These are phyloP conservation scores for Pelargonium cotyledonis DNA, from an alignment of 441 rosid species.

Conservation along the genomic window DNA sequence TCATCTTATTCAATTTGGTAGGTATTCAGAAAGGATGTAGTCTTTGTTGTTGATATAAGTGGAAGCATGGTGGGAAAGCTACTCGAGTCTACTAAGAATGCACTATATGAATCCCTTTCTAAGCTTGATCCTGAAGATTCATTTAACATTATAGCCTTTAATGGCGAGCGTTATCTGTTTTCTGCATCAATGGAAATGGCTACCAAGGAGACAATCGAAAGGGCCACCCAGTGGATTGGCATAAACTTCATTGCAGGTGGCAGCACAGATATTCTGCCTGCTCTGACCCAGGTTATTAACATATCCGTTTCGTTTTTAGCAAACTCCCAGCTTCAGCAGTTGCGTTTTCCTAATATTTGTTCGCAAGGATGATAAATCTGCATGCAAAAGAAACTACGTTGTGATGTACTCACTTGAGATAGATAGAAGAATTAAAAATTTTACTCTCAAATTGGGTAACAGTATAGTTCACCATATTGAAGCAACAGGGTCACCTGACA, in stretches of 20 bases:
- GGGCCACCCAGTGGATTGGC: constrained; percentile 67
- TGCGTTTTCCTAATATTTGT: background rate
- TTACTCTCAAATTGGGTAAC: too few species aligned
- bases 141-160: constrained; percentile 80
- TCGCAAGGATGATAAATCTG: background rate
- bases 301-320: constrained; percentile 12
- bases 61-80: constrained; percentile 84
- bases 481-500: background rate
- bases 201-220: constrained; percentile 52
- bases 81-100: constrained; percentile 61
- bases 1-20: constrained; percentile 35
- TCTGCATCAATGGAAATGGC: constrained; percentile 69
- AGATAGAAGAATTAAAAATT: background rate
- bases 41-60: constrained; percentile 89
- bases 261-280: constrained; percentile 65
- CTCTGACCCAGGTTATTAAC: constrained; percentile 61
- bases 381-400: background rate
- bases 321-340: constrained; percentile 2
- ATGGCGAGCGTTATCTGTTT: constrained; percentile 58
- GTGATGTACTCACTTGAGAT: background rate
- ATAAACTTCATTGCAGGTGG: constrained; percentile 60
- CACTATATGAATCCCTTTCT: constrained; percentile 48
- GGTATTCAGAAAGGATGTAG: constrained; percentile 71
- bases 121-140: constrained; percentile 65
- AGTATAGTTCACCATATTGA: too few species aligned